Evolutionary conservation across 1,284 basidiomycete genomes (phyloP).

Genomic region (Moniliella sp.): DNA sequence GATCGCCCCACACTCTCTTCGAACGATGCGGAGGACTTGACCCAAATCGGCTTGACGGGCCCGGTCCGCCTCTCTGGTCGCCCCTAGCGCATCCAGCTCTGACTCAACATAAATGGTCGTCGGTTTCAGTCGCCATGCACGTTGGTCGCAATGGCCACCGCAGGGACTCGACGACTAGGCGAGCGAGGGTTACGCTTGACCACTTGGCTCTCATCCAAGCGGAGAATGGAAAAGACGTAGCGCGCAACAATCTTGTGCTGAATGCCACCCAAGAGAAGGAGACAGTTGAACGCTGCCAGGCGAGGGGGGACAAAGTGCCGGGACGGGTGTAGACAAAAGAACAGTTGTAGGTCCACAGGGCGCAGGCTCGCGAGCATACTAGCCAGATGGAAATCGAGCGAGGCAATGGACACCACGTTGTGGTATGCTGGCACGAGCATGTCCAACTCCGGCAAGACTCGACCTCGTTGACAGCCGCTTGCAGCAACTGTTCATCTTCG

Average conservation of each 20-base stretch:
- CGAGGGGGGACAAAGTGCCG: too few relatives aligned
- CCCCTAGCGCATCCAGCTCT: constrained; percentile 2
- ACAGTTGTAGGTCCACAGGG: constrained; percentile 56
- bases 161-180: constrained; percentile 60
- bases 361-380: constrained; percentile 40
- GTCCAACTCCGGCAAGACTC: constrained; percentile 86
- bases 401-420: constrained; percentile 71
- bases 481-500: constrained; percentile 15
- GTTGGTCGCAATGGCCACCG: constrained; percentile 65
- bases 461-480: constrained; percentile 36
- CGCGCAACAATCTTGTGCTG: constrained; percentile 48
- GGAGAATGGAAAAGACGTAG: constrained; percentile 73
- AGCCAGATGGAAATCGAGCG: constrained; percentile 19
- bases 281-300: constrained; percentile 71
- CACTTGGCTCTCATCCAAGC: constrained; percentile 58
- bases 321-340: constrained; percentile 59
- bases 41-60: constrained; percentile 42
- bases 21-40: constrained; percentile 16
- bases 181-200: constrained; percentile 67
- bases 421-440: constrained; percentile 79
- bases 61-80: constrained; percentile 12
- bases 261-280: constrained; percentile 58
- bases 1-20: constrained; percentile 29
- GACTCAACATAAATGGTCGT: constrained; percentile 16
- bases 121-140: constrained; percentile 44